Conservation (phyloP, 1,139 yeast species). For the Blastobotrys buckinghamii region DNA sequence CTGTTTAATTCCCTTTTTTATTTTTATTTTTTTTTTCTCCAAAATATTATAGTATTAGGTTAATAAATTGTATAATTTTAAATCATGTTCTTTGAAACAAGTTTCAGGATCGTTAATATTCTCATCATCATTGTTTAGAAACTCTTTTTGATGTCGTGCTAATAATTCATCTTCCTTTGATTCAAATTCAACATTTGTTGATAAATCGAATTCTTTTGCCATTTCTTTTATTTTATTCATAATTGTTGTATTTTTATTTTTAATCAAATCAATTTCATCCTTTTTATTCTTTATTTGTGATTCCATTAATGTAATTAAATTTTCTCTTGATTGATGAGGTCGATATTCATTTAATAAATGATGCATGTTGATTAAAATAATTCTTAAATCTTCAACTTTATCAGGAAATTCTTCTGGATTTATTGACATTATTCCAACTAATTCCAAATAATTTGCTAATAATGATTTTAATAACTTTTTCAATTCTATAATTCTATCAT, state of each 20-base stretch:
- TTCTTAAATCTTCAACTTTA: constrained; percentile 65
- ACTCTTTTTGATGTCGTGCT: neutral
- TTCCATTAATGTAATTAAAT: constrained; percentile 62
- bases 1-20: too few species aligned
- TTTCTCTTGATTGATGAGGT: constrained; percentile 85
- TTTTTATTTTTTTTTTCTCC: neutral
- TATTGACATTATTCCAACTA: constrained; percentile 64
- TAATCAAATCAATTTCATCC: constrained; percentile 24
- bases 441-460: constrained; percentile 63
- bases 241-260: constrained; percentile 24
- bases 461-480: constrained; percentile 65
- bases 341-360: constrained; percentile 79
- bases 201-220: constrained; percentile 20
- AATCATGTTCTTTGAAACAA: constrained; percentile 12
- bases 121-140: neutral
- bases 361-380: constrained; percentile 75
- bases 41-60: neutral
- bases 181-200: neutral
- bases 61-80: constrained; percentile 11
- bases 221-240: constrained; percentile 21
- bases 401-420: constrained; percentile 61
- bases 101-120: neutral
- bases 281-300: constrained; percentile 35
- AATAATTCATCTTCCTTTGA: neutral
- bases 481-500: constrained; percentile 54